Conservation (phyloP, 2,329 filamentous ascomycete genomes). For the Alternaria sp. region DNA sequence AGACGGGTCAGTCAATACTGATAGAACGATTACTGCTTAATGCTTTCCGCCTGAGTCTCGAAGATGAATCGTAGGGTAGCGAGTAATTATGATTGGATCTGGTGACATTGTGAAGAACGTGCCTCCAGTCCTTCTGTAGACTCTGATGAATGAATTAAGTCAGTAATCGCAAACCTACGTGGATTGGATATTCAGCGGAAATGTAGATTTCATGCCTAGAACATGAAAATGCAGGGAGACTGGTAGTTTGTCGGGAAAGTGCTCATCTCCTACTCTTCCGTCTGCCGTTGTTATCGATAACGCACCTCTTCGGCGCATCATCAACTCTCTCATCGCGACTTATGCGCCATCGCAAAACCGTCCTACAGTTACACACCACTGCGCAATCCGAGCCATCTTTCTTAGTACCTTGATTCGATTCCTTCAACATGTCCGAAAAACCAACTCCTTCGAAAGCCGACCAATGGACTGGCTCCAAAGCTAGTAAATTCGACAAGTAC, state of each 20-base stretch:
- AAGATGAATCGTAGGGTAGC: background rate
- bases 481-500: constrained; percentile 53
- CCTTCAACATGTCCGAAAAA: constrained; percentile 17
- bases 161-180: background rate
- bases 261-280: background rate
- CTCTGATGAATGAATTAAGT: background rate
- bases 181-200: background rate
- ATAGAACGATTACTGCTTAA: background rate
- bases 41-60: background rate
- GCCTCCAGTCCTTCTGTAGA: background rate
- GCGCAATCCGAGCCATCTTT: background rate
- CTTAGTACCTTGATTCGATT: background rate
- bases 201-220: background rate
- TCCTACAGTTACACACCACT: background rate
- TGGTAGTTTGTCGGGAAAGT: background rate
- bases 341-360: background rate
- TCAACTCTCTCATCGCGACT: background rate
- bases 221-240: background rate
- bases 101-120: background rate
- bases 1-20: background rate
- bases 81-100: background rate
- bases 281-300: constrained; percentile 22
- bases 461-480: constrained; percentile 40
- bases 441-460: constrained; percentile 25
- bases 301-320: constrained; percentile 10